Percentiles rank a stretch among this genome's conserved stretches.
These are phyloP conservation scores for Diaporthe citriasiana DNA, from an alignment of 2,329 filamentous ascomycete genomes.

Conservation along the genomic window DNA sequence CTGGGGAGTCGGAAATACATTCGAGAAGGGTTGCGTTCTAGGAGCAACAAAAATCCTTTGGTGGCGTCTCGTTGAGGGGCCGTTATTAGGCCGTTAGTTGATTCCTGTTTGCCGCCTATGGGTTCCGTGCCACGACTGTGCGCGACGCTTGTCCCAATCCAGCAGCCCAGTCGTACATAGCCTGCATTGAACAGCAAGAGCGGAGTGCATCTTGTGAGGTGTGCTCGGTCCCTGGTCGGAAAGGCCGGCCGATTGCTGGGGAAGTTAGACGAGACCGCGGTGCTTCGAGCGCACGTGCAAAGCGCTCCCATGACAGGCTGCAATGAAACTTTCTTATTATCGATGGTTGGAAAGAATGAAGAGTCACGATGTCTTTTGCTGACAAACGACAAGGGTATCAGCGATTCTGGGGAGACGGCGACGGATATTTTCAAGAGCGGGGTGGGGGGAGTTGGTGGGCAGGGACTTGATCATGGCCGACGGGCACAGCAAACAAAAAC, in stretches of 20 bases:
- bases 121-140: conserved; percentile 31
- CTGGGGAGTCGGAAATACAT: background rate
- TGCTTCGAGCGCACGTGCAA: background rate
- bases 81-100: conserved; percentile 8
- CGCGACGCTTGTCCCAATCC: conserved; percentile 24
- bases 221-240: background rate
- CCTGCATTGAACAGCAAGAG: conserved; percentile 7
- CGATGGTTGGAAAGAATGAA: no score
- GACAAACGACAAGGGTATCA: background rate
- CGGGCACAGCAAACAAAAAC: background rate
- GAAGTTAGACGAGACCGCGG: background rate
- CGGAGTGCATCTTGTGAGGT: background rate
- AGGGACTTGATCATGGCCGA: background rate
- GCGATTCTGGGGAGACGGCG: background rate
- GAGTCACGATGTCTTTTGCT: background rate
- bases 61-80: background rate
- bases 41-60: background rate
- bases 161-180: conserved; percentile 10
- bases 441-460: background rate
- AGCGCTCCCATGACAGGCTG: background rate
- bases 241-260: background rate
- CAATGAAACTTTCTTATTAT: background rate
- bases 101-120: background rate
- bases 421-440: no score
- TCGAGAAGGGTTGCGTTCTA: background rate